A percentile compares a stretch with the other conserved stretches of the same genome.
These are phyloP conservation scores for Ziziphus jujuba DNA, from an alignment of 306 rosid genomes.

Conservation along the genomic window DNA sequence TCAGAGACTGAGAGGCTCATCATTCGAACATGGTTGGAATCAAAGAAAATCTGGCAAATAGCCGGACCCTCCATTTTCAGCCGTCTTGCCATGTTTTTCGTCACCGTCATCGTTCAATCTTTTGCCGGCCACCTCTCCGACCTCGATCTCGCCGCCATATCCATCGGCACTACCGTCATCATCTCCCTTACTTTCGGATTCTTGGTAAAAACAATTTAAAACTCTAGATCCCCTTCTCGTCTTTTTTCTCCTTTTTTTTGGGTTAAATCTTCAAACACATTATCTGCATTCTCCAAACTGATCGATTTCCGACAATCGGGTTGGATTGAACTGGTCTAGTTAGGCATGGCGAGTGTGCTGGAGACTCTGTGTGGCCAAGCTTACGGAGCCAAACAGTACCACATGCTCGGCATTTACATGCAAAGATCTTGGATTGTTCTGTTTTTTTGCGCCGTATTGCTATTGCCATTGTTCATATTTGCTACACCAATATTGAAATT, in stretches of 20 bases:
- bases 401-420: slow-evolving; percentile 55
- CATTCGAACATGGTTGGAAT: slow-evolving; percentile 42
- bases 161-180: slow-evolving; percentile 62
- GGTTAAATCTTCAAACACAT: neutral
- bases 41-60: slow-evolving; percentile 56
- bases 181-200: slow-evolving; percentile 63
- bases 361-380: slow-evolving; percentile 83
- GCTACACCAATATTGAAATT: slow-evolving; percentile 60
- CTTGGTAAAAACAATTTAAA: slow-evolving; percentile 40
- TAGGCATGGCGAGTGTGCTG: slow-evolving; percentile 82
- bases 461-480: slow-evolving; percentile 55
- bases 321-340: slow-evolving; percentile 32
- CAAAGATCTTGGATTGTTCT: slow-evolving; percentile 75
- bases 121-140: slow-evolving; percentile 70
- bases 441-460: slow-evolving; percentile 39
- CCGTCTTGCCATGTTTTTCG: slow-evolving; percentile 75
- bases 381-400: slow-evolving; percentile 56
- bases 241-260: neutral
- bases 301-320: neutral
- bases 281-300: neutral
- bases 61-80: slow-evolving; percentile 72
- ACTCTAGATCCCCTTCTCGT: neutral
- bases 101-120: slow-evolving; percentile 61
- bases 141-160: slow-evolving; percentile 65
- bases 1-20: slow-evolving; percentile 13